Evolutionary conservation across 768 basidiomycete genomes (phyloP).

Genomic region (Boletus edulis): DNA sequence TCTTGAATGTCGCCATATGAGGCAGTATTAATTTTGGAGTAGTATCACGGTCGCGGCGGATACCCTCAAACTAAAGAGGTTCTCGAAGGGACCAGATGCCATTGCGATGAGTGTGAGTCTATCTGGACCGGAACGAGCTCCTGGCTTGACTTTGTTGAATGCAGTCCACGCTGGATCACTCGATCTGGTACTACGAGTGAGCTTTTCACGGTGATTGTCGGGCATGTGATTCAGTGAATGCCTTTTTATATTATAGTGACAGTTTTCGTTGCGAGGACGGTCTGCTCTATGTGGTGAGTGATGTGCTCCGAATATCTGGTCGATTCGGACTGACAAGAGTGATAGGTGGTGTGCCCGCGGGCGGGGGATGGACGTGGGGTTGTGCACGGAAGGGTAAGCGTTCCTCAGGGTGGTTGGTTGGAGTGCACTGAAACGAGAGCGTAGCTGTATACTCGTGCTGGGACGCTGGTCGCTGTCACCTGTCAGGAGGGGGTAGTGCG

Average conservation of each 20-base stretch:
- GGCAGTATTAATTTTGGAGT: conserved; percentile 4
- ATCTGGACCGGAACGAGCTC: neutral
- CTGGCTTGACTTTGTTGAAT: conserved; percentile 5
- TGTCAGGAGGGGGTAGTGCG: conserved; percentile 81
- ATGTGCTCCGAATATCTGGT: neutral
- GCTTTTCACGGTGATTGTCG: conserved; percentile 14
- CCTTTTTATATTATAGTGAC: conserved; percentile 42
- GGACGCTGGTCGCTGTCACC: conserved; percentile 68
- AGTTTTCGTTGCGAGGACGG: conserved; percentile 78
- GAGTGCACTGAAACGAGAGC: conserved; percentile 7
- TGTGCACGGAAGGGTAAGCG: conserved; percentile 65
- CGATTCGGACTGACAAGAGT: neutral
- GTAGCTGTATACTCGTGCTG: conserved; percentile 68
- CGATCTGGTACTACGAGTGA: conserved; percentile 77
- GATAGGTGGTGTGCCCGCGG: conserved; percentile 61
- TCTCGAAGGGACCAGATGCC: conserved; percentile 46
- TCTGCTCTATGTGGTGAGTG: conserved; percentile 70
- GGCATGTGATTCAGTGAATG: neutral
- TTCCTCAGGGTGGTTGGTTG: neutral
- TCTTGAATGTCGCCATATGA: neutral
- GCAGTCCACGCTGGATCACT: conserved; percentile 68
- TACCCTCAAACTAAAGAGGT: conserved; percentile 53
- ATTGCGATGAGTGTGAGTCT: conserved; percentile 60
- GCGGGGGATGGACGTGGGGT: conserved; percentile 66
- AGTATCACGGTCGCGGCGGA: conserved; percentile 58